Evolutionary conservation across 192 early-diverging fungal genomes (phyloP), one percentile per base, ranked within the genome.

Genomic region (Coemansia sp.): DNA sequence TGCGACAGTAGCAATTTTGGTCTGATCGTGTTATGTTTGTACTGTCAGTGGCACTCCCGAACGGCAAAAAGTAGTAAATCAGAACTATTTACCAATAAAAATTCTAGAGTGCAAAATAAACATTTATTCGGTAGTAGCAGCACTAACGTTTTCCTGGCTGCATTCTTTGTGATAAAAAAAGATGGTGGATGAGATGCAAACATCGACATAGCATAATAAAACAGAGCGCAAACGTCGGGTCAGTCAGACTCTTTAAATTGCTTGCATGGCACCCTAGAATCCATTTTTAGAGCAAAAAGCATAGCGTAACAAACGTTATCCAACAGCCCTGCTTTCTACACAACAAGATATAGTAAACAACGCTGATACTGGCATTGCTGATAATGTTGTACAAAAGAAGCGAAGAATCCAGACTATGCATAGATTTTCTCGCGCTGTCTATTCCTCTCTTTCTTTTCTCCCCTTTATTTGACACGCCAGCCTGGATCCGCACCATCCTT

Each of bases 251-350:
- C 40, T 15, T 57, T 58, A 58, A 34, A 58, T 58, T 36, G 57
- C 33, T 33, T 18, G 57, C 5, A 64, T 63, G 6, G 68, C 67
- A 5, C 77, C 80, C 5, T 82, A 72, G 31, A 74, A 71, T 5
- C 64, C 76, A 43, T 74, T 41, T 43, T 73, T 72, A 20, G 75
- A 69, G 39, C 74, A 74, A 18, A 34, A 58, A 58, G 5, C 16
- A 58, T 31, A 15, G 57, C 57, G 31, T 62, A 62, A 62, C 61
- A 62, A 62, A 62, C 61, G 61, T 62, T 62, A 62, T 20, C 61
- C 61, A 24, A 40, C 61, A 18, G 61, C 61, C 61, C 36, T 58
- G 24, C 38, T 40, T 62, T 40, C 8, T 41, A 40, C 29, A 22
- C 6, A 40, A 12, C 38, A 40, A 20, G 38, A 38, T 38, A 38